Percentiles rank a stretch among this genome's conserved stretches.
These are phyloP conservation scores for Epichloe sibirici DNA, from an alignment of 2,329 filamentous ascomycete genomes.

Conservation along the genomic window DNA sequence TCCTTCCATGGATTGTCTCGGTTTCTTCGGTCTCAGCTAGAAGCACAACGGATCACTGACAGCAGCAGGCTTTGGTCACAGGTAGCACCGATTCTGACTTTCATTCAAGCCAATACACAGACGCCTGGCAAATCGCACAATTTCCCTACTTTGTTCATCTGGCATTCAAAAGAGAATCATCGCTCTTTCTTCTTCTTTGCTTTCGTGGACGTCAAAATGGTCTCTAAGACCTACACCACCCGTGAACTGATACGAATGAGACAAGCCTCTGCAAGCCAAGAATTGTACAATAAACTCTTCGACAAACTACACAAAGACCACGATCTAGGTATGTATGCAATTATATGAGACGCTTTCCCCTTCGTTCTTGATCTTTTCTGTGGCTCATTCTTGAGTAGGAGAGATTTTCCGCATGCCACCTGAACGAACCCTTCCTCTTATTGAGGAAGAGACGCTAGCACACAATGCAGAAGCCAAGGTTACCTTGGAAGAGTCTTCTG, in stretches of 20 bases:
- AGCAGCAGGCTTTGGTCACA: constrained; percentile 15
- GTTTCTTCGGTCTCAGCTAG: constrained; percentile 15
- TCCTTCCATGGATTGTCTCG: constrained; percentile 12
- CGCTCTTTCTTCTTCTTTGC: constrained; percentile 29
- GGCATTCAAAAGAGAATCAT: constrained; percentile 21
- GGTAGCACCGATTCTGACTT: constrained; percentile 22
- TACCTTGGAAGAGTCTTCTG: constrained; percentile 9
- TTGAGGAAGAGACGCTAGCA: constrained; percentile 18
- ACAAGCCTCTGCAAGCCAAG: constrained; percentile 13
- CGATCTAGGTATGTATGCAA: constrained; percentile 26
- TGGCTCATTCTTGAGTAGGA: constrained; percentile 9
- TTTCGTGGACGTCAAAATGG: constrained; percentile 29
- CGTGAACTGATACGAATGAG: constrained; percentile 30
- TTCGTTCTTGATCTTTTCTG: not conserved
- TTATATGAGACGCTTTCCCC: not conserved
- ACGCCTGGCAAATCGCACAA: constrained; percentile 10
- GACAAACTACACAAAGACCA: constrained; percentile 25
- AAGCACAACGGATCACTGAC: constrained; percentile 20
- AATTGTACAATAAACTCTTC: constrained; percentile 17
- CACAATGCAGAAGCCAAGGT: constrained; percentile 3
- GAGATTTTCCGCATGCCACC: constrained; percentile 21
- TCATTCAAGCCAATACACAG: constrained; percentile 18
- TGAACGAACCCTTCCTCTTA: constrained; percentile 16
- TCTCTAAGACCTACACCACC: constrained; percentile 29
- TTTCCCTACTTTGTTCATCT: constrained; percentile 28